These are phyloP conservation scores for Aspergillus sojae DNA, from an alignment of 2,329 filamentous ascomycete species.

Conservation along the genomic window DNA sequence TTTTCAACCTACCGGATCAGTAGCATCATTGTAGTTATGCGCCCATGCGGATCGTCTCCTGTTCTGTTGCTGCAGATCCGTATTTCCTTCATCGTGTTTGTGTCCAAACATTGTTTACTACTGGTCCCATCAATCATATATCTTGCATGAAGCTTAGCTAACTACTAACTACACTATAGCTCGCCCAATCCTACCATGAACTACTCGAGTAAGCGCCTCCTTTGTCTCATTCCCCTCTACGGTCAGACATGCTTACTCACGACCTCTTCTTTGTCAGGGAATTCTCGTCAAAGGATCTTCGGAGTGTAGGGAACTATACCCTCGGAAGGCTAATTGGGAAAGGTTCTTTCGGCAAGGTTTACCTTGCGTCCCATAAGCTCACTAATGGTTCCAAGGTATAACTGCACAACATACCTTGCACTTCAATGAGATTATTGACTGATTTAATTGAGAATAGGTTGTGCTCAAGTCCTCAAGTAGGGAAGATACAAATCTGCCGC, in stretches of 20 bases:
- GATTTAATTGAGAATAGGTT: constrained; percentile 61
- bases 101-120: not conserved
- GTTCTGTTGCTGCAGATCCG: not conserved
- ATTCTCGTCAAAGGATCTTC: constrained; percentile 88
- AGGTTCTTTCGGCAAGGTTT: constrained; percentile 97
- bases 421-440: not conserved
- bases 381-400: constrained; percentile 94
- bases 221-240: not conserved
- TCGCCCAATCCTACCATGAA: constrained; percentile 95
- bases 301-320: constrained; percentile 91
- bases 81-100: not conserved
- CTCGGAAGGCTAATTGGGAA: constrained; percentile 93
- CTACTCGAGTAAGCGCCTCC: constrained; percentile 75
- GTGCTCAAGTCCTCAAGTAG: constrained; percentile 98
- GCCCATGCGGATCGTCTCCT: not conserved
- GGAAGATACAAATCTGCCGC: constrained; percentile 89
- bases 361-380: constrained; percentile 92
- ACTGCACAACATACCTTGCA: not conserved
- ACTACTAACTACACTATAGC: constrained; percentile 56
- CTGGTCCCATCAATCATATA: not conserved
- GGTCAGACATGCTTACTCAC: not conserved
- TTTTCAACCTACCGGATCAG: not conserved
- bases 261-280: constrained; percentile 61
- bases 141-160: not conserved
- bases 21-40: not conserved